Percentiles rank a stretch among this genome's conserved stretches.
phyloP scores from a whole-genome alignment of 495 filamentous ascomycete species.

The Tuber microsphaerosporum region DNA sequence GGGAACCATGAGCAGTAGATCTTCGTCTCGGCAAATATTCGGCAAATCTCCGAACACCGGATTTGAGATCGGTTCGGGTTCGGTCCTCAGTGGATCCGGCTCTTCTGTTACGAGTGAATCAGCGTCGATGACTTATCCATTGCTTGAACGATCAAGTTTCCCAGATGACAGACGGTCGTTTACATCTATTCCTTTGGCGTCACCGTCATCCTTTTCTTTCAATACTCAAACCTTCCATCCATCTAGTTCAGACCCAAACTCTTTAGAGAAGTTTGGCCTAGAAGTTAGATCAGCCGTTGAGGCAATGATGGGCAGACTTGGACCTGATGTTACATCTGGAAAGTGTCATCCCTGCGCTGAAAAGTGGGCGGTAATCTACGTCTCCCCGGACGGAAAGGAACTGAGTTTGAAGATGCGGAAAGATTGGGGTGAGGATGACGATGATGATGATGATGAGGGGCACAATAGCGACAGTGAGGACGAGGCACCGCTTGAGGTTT shows the following conservation, averaged over 20 bases:
- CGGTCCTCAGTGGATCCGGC: slow-evolving; percentile 57
- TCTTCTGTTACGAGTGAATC: slow-evolving; percentile 63
- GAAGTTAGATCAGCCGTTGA: slow-evolving; percentile 53
- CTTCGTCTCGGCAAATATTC: slow-evolving; percentile 36
- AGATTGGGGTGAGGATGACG: slow-evolving; percentile 59
- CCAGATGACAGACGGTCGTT: slow-evolving; percentile 40
- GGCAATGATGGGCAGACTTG: slow-evolving; percentile 58
- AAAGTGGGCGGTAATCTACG: slow-evolving; percentile 66
- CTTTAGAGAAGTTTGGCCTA: slow-evolving; percentile 44
- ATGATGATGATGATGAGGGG: slow-evolving; percentile 61
- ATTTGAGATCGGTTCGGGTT: slow-evolving; percentile 46
- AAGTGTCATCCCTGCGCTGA: slow-evolving; percentile 66
- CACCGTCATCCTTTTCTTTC: slow-evolving; percentile 38
- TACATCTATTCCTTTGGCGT: slow-evolving; percentile 33
- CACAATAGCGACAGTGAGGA: slow-evolving; percentile 63
- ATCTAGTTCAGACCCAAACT: slow-evolving; percentile 24
- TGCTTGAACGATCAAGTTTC: slow-evolving; percentile 48
- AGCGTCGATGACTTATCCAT: slow-evolving; percentile 58
- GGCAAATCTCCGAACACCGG: slow-evolving; percentile 38
- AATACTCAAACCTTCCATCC: slow-evolving; percentile 26
- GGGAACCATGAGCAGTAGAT: slow-evolving; percentile 31
- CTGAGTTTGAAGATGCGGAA: slow-evolving; percentile 66
- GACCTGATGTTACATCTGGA: slow-evolving; percentile 54
- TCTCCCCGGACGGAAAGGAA: slow-evolving; percentile 61
- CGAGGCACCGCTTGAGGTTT: slow-evolving; percentile 55